A percentile compares a stretch with the other conserved stretches of the same genome.
These are phyloP conservation scores for Fusarium praegraminearum DNA, from an alignment of 2,329 filamentous ascomycete genomes.

Conservation along the genomic window DNA sequence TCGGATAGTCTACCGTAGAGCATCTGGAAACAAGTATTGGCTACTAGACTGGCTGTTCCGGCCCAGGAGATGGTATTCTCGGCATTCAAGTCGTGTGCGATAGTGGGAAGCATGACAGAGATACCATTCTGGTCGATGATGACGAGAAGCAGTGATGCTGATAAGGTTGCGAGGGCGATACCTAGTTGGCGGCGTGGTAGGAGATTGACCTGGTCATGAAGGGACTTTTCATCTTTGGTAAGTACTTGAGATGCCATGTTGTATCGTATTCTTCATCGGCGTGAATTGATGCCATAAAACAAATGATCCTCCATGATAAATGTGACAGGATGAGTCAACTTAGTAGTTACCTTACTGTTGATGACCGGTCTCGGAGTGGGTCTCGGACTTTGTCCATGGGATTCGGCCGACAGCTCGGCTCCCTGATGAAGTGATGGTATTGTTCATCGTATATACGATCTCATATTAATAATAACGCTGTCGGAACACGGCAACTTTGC, in stretches of 20 bases:
- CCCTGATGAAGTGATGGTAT: too few relatives aligned
- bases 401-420: neutral
- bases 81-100: neutral
- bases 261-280: too few relatives aligned
- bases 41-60: neutral
- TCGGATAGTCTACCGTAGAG: neutral
- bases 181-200: neutral
- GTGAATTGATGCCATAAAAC: fast-evolving
- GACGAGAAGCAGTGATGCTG: neutral
- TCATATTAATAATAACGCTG: too few relatives aligned
- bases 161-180: neutral
- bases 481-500: too few relatives aligned
- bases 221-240: constrained; percentile 3
- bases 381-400: neutral
- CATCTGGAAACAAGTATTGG: constrained; percentile 15
- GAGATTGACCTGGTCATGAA: neutral
- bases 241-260: constrained; percentile 1
- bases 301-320: too few relatives aligned
- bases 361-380: neutral
- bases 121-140: constrained; percentile 8
- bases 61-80: neutral
- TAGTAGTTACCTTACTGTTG: too few relatives aligned
- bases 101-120: neutral
- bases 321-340: too few relatives aligned
- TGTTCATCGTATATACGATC: too few relatives aligned